Evolutionary conservation across 805 yeast species (phyloP), one percentile per base, ranked within the genome.

Genomic region (Pichia nanzhaoensis): DNA sequence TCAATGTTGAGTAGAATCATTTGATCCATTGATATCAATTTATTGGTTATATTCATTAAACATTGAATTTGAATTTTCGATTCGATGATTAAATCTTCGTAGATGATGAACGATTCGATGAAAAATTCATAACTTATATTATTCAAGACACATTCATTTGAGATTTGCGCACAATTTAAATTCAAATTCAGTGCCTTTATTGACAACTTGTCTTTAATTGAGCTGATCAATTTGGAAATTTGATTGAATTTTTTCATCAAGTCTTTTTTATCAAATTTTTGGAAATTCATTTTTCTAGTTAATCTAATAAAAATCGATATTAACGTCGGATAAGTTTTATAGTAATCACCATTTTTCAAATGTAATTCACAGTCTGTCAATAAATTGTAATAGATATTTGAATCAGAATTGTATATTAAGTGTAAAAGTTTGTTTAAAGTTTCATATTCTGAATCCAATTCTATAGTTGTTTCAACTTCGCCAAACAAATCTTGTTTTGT

Each of bases 111-210:
- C 3, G 95, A 83, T 61, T 89, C 95, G 32, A 86, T 90, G 62
- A 83, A 87, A 57, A 88, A 80, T 65, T 93, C 99, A 64, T 86
- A 86, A 14, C 91, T 71, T 27, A 88, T 79, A 48, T 84, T 88
- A 47, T 80, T 82, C 33, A 80, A 68, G 16, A 73, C 68, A 22
- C 83, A 68, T 61, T 85, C 91, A 60, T 93, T 96, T 0, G 97
- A 91, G 3, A 86, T 63, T 14, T 77, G 66, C 0, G 95, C 96
- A 33, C 82, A 74, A 41, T 78, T 71, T 44, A 87, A 67, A 58
- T 84, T 76, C 35, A 81, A 57, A 55, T 75, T 68, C 47, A 84
- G 48, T 18, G 62, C 50, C 13, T 56, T 48, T 14, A 52, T 47
- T n/a, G 64, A 57, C 20, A 45, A 67, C 66, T 49, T 62, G 45